These are phyloP conservation scores for Geotrichum bryndzae DNA, from an alignment of 1,139 yeast species.

Conservation along the genomic window DNA sequence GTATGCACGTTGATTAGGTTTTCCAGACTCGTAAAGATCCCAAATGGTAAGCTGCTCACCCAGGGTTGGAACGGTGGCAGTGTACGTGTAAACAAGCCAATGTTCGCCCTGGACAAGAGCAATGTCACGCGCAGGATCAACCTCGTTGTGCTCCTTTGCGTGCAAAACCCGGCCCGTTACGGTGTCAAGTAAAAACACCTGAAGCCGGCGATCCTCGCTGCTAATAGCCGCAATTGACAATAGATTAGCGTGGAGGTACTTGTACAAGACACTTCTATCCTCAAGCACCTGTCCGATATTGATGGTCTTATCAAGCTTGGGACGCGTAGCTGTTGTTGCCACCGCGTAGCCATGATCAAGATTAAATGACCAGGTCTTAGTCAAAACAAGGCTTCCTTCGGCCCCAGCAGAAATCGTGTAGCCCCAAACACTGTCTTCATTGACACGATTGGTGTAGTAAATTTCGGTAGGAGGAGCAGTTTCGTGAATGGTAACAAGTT, in stretches of 20 bases:
- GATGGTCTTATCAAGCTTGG: slow-evolving; percentile 45
- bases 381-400: slow-evolving; percentile 5
- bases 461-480: slow-evolving; percentile 17
- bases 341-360: slow-evolving; percentile 35
- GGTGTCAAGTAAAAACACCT: slow-evolving; percentile 56
- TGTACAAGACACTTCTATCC: slow-evolving; percentile 72
- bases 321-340: slow-evolving; percentile 38
- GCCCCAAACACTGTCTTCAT: slow-evolving; percentile 21
- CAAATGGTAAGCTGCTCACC: slow-evolving; percentile 62
- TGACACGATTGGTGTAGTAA: slow-evolving; percentile 20
- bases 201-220: slow-evolving; percentile 26
- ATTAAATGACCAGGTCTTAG: slow-evolving; percentile 26
- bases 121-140: slow-evolving; percentile 40
- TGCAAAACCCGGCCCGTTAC: slow-evolving; percentile 62
- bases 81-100: slow-evolving; percentile 71
- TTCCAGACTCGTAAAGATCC: slow-evolving; percentile 67
- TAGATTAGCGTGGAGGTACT: slow-evolving; percentile 70
- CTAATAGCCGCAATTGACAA: slow-evolving; percentile 45
- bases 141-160: slow-evolving; percentile 40
- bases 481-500: slow-evolving; percentile 7
- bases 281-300: slow-evolving; percentile 69
- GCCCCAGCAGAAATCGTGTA: slow-evolving; percentile 21
- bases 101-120: slow-evolving; percentile 69
- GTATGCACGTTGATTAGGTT: slow-evolving; percentile 42
- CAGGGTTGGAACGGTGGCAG: slow-evolving; percentile 44